Evolutionary conservation across 2,329 filamentous ascomycete species (phyloP).

Genomic region (Aspergillus fijiensis): DNA sequence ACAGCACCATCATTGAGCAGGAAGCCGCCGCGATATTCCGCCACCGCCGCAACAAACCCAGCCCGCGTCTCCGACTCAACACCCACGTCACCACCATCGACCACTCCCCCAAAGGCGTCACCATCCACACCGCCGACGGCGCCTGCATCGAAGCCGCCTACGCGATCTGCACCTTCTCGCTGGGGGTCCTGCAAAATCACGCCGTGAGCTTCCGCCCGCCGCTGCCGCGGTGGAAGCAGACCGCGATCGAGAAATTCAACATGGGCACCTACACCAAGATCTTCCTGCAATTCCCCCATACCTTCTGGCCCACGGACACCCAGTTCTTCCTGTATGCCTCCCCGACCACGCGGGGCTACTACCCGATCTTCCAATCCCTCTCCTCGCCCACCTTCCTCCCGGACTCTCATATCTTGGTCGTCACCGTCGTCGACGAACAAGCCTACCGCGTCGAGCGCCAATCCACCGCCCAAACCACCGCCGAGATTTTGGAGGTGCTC

Average conservation of each 20-base stretch:
- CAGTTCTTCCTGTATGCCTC: conserved; percentile 57
- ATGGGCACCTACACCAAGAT: conserved; percentile 75
- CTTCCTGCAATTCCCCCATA: conserved; percentile 66
- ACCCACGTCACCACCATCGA: conserved; percentile 57
- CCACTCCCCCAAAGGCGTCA: conserved; percentile 56
- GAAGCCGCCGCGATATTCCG: conserved; percentile 60
- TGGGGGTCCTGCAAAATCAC: conserved; percentile 66
- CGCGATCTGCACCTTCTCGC: conserved; percentile 66
- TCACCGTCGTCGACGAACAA: conserved; percentile 59
- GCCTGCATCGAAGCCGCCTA: conserved; percentile 60
- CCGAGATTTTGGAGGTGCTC: conserved; percentile 58
- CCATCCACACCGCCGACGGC: conserved; percentile 54
- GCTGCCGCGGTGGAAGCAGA: conserved; percentile 64
- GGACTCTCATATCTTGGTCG: conserved; percentile 65
- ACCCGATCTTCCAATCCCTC: conserved; percentile 65
- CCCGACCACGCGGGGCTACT: conserved; percentile 51
- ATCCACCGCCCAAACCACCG: conserved; percentile 57
- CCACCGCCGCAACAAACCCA: conserved; percentile 36
- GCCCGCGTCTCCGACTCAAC: conserved; percentile 58
- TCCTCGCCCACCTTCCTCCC: conserved; percentile 58
- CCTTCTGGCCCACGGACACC: conserved; percentile 62
- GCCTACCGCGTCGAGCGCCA: conserved; percentile 61
- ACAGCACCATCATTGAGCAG: conserved; percentile 56
- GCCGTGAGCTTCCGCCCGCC: conserved; percentile 58
- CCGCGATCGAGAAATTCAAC: conserved; percentile 62